Evolutionary conservation across 352 stramenopile genomes (phyloP), one percentile per base, ranked within the genome.

Genomic region (Phytopythium aichiense): DNA sequence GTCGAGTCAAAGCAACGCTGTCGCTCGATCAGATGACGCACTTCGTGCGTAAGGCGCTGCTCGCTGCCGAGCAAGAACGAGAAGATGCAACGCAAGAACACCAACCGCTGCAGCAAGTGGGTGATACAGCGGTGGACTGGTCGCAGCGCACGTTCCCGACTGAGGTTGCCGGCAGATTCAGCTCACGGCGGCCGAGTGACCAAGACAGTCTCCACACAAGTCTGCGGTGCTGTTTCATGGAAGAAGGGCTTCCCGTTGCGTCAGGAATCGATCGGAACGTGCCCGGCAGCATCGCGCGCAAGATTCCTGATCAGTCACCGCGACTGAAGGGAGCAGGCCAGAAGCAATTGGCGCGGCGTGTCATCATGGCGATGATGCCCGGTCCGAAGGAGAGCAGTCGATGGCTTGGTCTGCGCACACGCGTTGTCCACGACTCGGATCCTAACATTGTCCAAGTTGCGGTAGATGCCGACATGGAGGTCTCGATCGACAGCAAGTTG

Each of bases 21-120:
- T 50, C 65, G 1, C 51, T 76, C n/a, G 25, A 58, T 15, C 68
- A 79, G 43, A 42, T 81, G 4, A 67, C 71, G 42, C 54, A 66
- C 16, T 71, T 63, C 11, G 66, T 73, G 1, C 63, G 76, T 28
- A 73, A 61, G 30, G 71, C 73, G 8, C 20, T 79, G 9, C 51
- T 79, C 12, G 42, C 45, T 0, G 64, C 73, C 1, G 68, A 77
- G 28, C 68, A 76, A 22, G 54, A 67, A 22, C 12, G 13, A 18
- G 22, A 35, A 30, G 13, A 15, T 4, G 46, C 23, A 8, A 18
- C 22, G 20, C 25, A n/a, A 20, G 46, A 33, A 9, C 28, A 7
- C 12, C 46, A 35, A 11, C 22, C 16, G 7, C 15, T 11, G 15
- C 42, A 48, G 18, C 42, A 22, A 48, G 16, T 2, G 28, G 46